Percentiles rank a stretch among this genome's conserved stretches.
Conservation (phyloP, 371 early-diverging fungal genomes). For the Blastocladiella emersonii region DNA sequence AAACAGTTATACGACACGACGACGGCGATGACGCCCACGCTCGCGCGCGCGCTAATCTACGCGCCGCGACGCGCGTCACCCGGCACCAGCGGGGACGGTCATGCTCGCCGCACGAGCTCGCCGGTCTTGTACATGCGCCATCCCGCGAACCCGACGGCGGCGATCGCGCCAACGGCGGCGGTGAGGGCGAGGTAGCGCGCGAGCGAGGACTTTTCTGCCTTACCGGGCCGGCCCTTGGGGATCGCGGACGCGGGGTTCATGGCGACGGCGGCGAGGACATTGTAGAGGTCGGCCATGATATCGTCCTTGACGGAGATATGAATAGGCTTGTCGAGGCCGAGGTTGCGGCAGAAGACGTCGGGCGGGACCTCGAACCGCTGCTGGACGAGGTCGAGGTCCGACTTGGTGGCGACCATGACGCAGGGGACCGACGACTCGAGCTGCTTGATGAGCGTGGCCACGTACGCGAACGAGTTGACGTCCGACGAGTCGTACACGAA, state of each 20-base stretch:
- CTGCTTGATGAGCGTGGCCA: conserved; percentile 62
- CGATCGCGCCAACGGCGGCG: background rate
- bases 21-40: too few species aligned
- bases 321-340: conserved; percentile 71
- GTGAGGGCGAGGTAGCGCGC: background rate
- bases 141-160: background rate
- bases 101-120: background rate
- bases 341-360: conserved; percentile 75
- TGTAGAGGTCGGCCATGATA: conserved; percentile 75
- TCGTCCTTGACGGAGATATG: conserved; percentile 72
- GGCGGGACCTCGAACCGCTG: conserved; percentile 71
- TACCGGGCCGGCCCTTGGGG: background rate
- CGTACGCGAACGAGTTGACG: conserved; percentile 80
- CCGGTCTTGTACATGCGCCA: background rate
- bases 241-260: conserved; percentile 47
- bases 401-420: conserved; percentile 86
- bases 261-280: conserved; percentile 64
- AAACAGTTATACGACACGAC: too few species aligned
- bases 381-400: conserved; percentile 77
- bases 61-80: too few species aligned
- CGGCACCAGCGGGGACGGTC: background rate
- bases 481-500: conserved; percentile 91
- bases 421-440: conserved; percentile 72
- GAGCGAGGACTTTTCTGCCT: background rate
- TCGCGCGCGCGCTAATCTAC: too few species aligned